Evolutionary conservation across 2,329 filamentous ascomycete species (phyloP).

Genomic region (Cercospora janseana): DNA sequence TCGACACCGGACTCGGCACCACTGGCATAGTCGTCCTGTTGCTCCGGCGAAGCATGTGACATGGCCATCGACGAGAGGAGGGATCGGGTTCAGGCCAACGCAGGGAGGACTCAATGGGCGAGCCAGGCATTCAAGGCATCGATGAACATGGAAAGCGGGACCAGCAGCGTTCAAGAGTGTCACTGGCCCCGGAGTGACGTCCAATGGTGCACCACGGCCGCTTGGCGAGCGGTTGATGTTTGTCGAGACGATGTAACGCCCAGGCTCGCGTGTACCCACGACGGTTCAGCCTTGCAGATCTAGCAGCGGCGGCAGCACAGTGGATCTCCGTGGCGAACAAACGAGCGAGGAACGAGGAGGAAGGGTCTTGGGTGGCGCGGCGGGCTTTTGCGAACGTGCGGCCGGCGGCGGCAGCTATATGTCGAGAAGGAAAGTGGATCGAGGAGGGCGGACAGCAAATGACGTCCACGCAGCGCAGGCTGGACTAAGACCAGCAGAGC

Average conservation of each 20-base stretch:
- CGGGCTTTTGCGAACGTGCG: slow-evolving; percentile 1
- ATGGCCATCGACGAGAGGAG: slow-evolving; percentile 22
- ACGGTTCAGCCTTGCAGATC: slow-evolving; percentile 9
- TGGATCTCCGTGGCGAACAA: slow-evolving; percentile 3
- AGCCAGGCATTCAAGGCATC: slow-evolving; percentile 1
- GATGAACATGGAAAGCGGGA: not conserved
- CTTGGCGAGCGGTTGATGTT: slow-evolving; percentile 9
- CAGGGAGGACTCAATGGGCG: not conserved
- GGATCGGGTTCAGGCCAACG: not conserved
- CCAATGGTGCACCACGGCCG: not conserved
- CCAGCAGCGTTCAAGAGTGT: slow-evolving; percentile 8
- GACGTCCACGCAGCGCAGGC: slow-evolving; percentile 2
- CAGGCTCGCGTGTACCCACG: not conserved
- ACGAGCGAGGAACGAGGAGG: not conserved
- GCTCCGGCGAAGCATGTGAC: slow-evolving; percentile 35
- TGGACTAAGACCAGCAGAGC: not conserved
- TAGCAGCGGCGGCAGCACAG: slow-evolving; percentile 1
- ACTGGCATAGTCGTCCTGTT: slow-evolving; percentile 35
- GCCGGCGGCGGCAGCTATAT: not conserved
- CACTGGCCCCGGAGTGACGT: slow-evolving; percentile 11
- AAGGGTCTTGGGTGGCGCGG: not conserved
- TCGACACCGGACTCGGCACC: slow-evolving; percentile 35
- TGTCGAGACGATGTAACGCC: slow-evolving; percentile 10
- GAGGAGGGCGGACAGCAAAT: not conserved
- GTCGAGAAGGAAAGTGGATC: not conserved